Conservation (phyloP, 208 protist genomes). For the Herpetomonas tarakana region DNA sequence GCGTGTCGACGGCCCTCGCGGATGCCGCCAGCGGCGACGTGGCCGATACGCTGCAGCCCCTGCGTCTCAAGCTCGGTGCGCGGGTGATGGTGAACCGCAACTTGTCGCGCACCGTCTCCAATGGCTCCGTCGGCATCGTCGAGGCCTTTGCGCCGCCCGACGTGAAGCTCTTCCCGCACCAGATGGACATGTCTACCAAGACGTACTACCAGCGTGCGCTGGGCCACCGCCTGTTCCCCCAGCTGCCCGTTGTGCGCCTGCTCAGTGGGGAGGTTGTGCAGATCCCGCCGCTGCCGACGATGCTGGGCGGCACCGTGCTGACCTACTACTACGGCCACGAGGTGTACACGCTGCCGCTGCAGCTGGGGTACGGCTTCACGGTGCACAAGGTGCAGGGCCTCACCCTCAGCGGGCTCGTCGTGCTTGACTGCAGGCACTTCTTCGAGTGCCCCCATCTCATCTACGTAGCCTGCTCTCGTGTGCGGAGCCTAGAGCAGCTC, state of each 20-base stretch:
- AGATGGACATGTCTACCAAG: constrained; percentile 13
- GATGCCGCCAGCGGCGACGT: constrained; percentile 47
- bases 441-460: constrained; percentile 89
- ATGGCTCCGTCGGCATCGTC: constrained; percentile 86
- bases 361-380: constrained; percentile 90
- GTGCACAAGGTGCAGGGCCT: constrained; percentile 93
- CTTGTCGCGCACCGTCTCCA: constrained; percentile 80
- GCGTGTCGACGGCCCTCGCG: constrained; percentile 60
- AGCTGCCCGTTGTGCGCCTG: constrained; percentile 81
- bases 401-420: constrained; percentile 76
- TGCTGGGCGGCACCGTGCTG: constrained; percentile 60
- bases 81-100: constrained; percentile 91
- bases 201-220: constrained; percentile 24
- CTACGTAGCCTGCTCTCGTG: constrained; percentile 88
- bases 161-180: constrained; percentile 60
- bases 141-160: constrained; percentile 79
- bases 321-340: constrained; percentile 87
- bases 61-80: constrained; percentile 83
- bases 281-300: constrained; percentile 59
- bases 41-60: constrained; percentile 49
- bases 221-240: constrained; percentile 35
- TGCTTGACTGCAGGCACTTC: constrained; percentile 84
- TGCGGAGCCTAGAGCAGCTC: constrained; percentile 77
- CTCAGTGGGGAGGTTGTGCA: constrained; percentile 73
- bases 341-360: constrained; percentile 69